Evolutionary conservation across 2,329 filamentous ascomycete species (phyloP), one percentile per base, ranked within the genome.

Genomic region (Beauveria brongniartii): DNA sequence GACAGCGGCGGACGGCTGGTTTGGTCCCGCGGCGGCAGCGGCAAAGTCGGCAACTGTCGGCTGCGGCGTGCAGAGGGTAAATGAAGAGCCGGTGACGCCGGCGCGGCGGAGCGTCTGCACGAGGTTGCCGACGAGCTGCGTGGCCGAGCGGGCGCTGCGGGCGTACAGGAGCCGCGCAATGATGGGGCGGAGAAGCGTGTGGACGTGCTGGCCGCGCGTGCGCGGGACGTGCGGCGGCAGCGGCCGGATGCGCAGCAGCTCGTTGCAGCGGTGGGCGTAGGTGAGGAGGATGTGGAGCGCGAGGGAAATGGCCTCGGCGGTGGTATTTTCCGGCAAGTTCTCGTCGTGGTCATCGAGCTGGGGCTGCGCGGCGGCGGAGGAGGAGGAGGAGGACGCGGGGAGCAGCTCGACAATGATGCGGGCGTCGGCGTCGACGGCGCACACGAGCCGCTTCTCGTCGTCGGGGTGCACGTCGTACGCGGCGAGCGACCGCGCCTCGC

Each of bases 201-300:
- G 80, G 2, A 78, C 72, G 41, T 77, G 76, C 48, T 75, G 73
- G 5, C 74, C 70, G 10, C 74, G 66, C 30, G 71, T 67, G 55
- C 74, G 72, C 28, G 70, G 64, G 67, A 75, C 67, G 64, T 78
- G 65, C 62, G 76, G 72, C 40, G 76, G 69, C 40, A 75, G 65
- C 46, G 85, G 78, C 34, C 86, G 82, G 1, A 87, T 88, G 59
- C 92, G 84, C 48, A 82, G 82, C 44, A 85, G 78, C 63, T 91
- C 83, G 65, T 88, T 92, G 69, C 89, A 84, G 10, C 88, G 84
- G 71, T 97, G 93, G 2, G 90, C 86, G 65, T 92, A 87, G 54
- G 83, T 84, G 8, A 97, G 83, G 2, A 97, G 80, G 24, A 97
- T 80, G 46, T 91, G 86, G 3, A 96, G 80, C 0, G 84, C 81